Evolutionary conservation across 805 yeast genomes (phyloP).

Genomic region (Candida vaughaniae): DNA sequence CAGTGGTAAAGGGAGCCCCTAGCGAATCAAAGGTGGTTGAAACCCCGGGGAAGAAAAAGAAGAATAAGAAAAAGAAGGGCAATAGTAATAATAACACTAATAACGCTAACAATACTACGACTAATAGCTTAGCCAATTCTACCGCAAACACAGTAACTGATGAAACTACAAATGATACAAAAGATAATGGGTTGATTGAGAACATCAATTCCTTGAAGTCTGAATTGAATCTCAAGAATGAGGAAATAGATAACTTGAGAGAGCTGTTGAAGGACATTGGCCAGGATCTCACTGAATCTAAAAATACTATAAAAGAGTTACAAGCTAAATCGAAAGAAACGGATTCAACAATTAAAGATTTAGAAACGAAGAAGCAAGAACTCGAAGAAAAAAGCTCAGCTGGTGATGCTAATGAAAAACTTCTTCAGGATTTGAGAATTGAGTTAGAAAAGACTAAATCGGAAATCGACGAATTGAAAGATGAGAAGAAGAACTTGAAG

Average conservation of each 20-base stretch:
- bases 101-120: background rate
- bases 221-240: slow-evolving; percentile 42
- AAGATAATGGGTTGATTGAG: slow-evolving; percentile 14
- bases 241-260: slow-evolving; percentile 66
- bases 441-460: background rate
- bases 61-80: slow-evolving; percentile 15
- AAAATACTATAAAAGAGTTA: slow-evolving; percentile 51
- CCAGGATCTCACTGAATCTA: slow-evolving; percentile 71
- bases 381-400: background rate
- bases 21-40: background rate
- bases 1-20: background rate
- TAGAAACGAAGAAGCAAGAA: slow-evolving; percentile 17
- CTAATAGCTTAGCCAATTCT: background rate
- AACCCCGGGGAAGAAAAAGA: slow-evolving; percentile 13
- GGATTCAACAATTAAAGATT: too few relatives aligned
- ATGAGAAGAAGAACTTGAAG: slow-evolving; percentile 38
- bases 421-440: background rate
- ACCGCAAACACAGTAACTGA: background rate
- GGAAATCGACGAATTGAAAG: slow-evolving; percentile 13
- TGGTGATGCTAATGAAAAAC: slow-evolving; percentile 4
- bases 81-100: background rate
- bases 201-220: slow-evolving; percentile 19
- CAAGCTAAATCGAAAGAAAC: background rate
- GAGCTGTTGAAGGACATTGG: slow-evolving; percentile 81
- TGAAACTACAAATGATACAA: background rate